phyloP scores from a whole-genome alignment of 2,329 filamentous ascomycete species.

The Stagonosporopsis tanaceti region DNA sequence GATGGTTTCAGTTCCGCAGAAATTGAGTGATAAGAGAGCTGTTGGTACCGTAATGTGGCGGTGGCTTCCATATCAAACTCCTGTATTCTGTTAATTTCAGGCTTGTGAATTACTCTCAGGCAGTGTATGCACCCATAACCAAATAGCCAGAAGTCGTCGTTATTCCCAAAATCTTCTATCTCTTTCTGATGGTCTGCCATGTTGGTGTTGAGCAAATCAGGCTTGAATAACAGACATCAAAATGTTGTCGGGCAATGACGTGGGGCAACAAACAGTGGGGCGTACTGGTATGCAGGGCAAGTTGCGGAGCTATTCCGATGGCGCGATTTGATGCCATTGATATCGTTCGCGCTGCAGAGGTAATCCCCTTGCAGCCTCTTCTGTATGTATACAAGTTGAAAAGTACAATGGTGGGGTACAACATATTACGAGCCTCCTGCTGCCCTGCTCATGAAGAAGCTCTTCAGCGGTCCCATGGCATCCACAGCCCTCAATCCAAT shows the following conservation, averaged over 20 bases:
- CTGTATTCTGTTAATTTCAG: constrained; percentile 55
- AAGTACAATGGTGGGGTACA: constrained; percentile 14
- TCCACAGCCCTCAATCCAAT: constrained; percentile 80
- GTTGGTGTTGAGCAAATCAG: not conserved
- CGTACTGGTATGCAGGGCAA: constrained; percentile 9
- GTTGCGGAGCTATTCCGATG: constrained; percentile 21
- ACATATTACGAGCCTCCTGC: constrained; percentile 46
- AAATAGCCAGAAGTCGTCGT: constrained; percentile 90
- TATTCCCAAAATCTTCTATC: constrained; percentile 44
- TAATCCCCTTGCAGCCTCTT: not conserved
- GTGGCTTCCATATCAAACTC: constrained; percentile 97
- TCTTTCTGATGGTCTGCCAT: constrained; percentile 42
- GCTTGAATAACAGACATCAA: not conserved
- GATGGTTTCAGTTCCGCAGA: not conserved
- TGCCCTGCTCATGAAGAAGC: constrained; percentile 80
- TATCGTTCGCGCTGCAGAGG: not conserved
- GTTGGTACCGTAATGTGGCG: constrained; percentile 86
- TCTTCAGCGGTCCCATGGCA: constrained; percentile 76
- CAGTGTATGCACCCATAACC: constrained; percentile 77
- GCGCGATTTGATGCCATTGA: constrained; percentile 24
- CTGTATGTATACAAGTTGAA: constrained; percentile 22
- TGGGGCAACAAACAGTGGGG: constrained; percentile 32
- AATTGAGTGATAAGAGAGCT: not conserved
- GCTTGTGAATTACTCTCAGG: not conserved
- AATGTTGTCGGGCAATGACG: constrained; percentile 12